Conservation (phyloP, 2,329 filamentous ascomycete genomes). For the Talaromyces sp. region DNA sequence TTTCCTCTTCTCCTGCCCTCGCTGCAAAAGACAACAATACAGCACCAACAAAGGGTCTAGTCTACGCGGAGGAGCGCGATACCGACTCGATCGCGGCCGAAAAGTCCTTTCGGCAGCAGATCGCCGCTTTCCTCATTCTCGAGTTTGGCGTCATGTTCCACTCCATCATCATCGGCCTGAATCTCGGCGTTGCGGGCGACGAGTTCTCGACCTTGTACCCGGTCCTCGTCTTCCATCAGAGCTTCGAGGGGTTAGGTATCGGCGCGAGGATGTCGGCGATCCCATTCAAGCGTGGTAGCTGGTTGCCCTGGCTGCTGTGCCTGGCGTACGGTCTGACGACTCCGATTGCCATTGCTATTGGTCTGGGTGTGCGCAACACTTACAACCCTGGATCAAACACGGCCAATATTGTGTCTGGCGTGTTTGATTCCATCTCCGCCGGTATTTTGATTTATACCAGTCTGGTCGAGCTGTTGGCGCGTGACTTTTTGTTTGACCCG, state of each 20-base stretch:
- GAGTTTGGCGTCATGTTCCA: slow-evolving; percentile 62
- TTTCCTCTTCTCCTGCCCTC: background rate
- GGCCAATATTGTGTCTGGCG: slow-evolving; percentile 41
- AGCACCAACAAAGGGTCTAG: background rate
- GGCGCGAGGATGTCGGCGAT: slow-evolving; percentile 57
- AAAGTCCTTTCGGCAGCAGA: slow-evolving; percentile 31
- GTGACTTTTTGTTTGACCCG: slow-evolving; percentile 48
- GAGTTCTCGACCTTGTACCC: slow-evolving; percentile 56
- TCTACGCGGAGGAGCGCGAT: background rate
- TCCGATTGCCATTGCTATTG: slow-evolving; percentile 46
- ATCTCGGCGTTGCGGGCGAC: slow-evolving; percentile 53
- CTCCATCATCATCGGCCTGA: slow-evolving; percentile 60
- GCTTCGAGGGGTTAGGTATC: slow-evolving; percentile 60
- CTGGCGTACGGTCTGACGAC: slow-evolving; percentile 48
- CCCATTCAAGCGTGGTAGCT: slow-evolving; percentile 42
- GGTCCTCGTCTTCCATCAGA: slow-evolving; percentile 60
- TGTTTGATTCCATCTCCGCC: slow-evolving; percentile 44
- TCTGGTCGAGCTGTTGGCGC: slow-evolving; percentile 45
- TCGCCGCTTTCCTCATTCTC: slow-evolving; percentile 41
- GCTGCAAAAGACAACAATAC: background rate
- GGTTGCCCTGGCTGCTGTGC: slow-evolving; percentile 49
- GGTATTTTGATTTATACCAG: slow-evolving; percentile 49
- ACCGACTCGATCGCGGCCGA: slow-evolving; percentile 15
- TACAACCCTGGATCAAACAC: slow-evolving; percentile 39
- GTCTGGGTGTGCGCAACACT: slow-evolving; percentile 43